Evolutionary conservation across 164 flowering plant genomes (phyloP).

Genomic region (Vitis vinifera): ASM3070453v1 NC_081806.1:9994501-9995000

Average conservation of each 20-base stretch:
- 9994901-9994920: too few species aligned
- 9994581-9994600: slow-evolving; percentile 23
- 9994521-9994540: slow-evolving; percentile 41
- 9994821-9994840: slow-evolving; percentile 20
- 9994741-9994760: slow-evolving; percentile 21
- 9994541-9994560: slow-evolving; percentile 27
- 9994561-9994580: slow-evolving; percentile 24
- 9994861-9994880: background rate
- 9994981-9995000: too few species aligned
- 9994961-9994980: too few species aligned
- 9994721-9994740: slow-evolving; percentile 12
- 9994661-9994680: slow-evolving; percentile 20
- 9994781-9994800: slow-evolving; percentile 16
- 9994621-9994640: slow-evolving; percentile 32
- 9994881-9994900: background rate
- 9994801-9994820: slow-evolving; percentile 18
- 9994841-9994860: slow-evolving; percentile 10
- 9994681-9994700: background rate
- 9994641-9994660: background rate
- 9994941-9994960: too few species aligned
- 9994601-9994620: slow-evolving; percentile 20
- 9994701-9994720: background rate
- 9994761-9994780: slow-evolving; percentile 18
- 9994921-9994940: too few species aligned
- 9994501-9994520: slow-evolving; percentile 13